phyloP scores from a whole-genome alignment of 176 grass and related monocot species.

The Eleusine coracana region DNA sequence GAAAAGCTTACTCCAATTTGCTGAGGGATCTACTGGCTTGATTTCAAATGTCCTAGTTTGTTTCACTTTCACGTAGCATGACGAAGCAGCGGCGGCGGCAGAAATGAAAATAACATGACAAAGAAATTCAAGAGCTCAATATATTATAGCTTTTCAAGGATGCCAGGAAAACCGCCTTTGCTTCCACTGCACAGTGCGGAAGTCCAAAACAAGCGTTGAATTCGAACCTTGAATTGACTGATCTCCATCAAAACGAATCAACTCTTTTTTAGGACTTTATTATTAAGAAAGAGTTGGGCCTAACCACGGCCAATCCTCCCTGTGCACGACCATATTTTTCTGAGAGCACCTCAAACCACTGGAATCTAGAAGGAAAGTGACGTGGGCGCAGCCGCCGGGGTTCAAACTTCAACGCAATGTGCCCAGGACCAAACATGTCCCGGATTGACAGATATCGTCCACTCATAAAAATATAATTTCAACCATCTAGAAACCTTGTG shows the following conservation, averaged over 20 bases:
- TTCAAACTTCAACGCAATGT: not conserved
- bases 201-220: not conserved
- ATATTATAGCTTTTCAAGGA: not conserved
- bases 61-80: no score
- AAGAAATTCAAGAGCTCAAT: no score
- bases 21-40: no score
- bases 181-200: not conserved
- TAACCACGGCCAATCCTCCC: not conserved
- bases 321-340: not conserved
- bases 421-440: not conserved
- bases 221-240: not conserved
- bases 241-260: not conserved
- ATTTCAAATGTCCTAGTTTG: no score
- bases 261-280: no score
- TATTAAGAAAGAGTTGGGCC: not conserved
- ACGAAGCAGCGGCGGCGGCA: no score
- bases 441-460: not conserved
- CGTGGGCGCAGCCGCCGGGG: not conserved
- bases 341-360: not conserved
- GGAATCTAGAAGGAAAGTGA: slow-evolving; percentile 1
- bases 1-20: no score
- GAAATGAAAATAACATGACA: no score
- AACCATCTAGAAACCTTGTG: slow-evolving; percentile 14
- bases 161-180: not conserved
- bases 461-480: not conserved